These are phyloP conservation scores for Simplicillium aogashimaense DNA, from an alignment of 2,329 filamentous ascomycete species.

Conservation along the genomic window DNA sequence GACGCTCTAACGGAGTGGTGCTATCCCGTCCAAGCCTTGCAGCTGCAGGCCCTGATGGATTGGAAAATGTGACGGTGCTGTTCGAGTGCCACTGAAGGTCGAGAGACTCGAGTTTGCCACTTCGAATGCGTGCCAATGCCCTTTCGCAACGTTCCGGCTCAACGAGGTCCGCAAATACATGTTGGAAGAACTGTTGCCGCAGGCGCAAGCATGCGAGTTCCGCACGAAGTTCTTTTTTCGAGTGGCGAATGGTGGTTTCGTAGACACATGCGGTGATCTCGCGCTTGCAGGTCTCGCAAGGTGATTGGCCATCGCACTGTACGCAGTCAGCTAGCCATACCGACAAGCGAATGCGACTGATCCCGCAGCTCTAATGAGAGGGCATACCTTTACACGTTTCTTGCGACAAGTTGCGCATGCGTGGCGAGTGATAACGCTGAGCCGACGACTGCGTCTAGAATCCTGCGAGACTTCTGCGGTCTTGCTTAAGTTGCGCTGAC, in stretches of 20 bases:
- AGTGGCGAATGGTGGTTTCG: conserved; percentile 51
- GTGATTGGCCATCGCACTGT: conserved; percentile 49
- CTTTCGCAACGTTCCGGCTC: conserved; percentile 41
- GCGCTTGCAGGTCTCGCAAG: conserved; percentile 43
- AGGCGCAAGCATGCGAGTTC: conserved; percentile 48
- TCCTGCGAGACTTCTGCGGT: conserved; percentile 16
- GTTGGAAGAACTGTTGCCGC: conserved; percentile 43
- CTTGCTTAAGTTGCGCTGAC: too few relatives aligned
- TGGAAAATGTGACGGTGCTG: too few relatives aligned
- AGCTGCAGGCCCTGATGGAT: too few relatives aligned
- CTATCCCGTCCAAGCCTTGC: too few relatives aligned
- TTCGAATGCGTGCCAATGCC: conserved; percentile 40
- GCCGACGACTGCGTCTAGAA: conserved; percentile 43
- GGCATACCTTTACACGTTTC: conserved; percentile 47
- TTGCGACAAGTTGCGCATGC: conserved; percentile 35
- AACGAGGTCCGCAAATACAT: conserved; percentile 42
- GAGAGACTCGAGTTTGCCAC: conserved; percentile 29
- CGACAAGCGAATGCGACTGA: conserved; percentile 1
- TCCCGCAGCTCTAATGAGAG: not conserved
- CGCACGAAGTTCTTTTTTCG: conserved; percentile 49
- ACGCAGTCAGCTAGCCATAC: not conserved
- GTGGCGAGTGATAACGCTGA: conserved; percentile 48
- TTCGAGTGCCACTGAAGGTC: too few relatives aligned
- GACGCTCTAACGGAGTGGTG: too few relatives aligned
- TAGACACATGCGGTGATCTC: conserved; percentile 48